Evolutionary conservation across 805 yeast genomes (phyloP), one percentile per base, ranked within the genome.

Genomic region (Monosporozyma solicola): DNA sequence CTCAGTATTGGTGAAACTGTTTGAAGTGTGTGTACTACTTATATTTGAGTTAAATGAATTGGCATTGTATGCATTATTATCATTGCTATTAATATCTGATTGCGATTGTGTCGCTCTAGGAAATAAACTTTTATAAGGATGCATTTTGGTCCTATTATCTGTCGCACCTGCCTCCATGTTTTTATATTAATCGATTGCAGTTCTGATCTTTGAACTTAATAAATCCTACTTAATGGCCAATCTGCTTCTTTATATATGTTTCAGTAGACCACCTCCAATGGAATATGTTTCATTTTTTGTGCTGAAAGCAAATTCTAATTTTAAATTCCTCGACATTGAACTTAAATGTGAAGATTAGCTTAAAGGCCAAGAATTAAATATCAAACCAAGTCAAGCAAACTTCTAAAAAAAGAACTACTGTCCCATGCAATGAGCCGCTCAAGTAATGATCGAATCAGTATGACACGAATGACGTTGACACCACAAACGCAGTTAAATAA

Each of bases 71-170:
- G 32, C n/a, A 16, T 41, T 32, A 10, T 49, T 43, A 39, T 31
- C 47, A 32, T 25, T 46, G 43, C 46, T 24, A 39, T 29, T 48
- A n/a, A 31, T 35, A 44, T 49, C 52, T 22, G 41, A 47, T 13
- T 51, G 53, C 15, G 52, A 44, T 35, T 54, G 47, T 50, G 53
- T 54, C 16, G 45, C 11, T 29, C 48, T 39, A 24, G 33, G 32
- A n/a, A 54, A 46, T 25, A 52, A 51, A 35, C 44, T 50, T 44
- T 54, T 56, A 25, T 56, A 54, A 2, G 57, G 58, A 50, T 56
- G 58, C 48, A 52, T 39, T 15, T 51, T 45, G 16, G 45, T 16
- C 13, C 15, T 25, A 43, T 25, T 48, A 5, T n/a, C n/a, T 4
- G 25, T 31, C 16, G n/a, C 9, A 31, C 4, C n/a, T 15, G 46